Conservation (phyloP, 495 filamentous ascomycete species). For the Hypomontagnella submonticulosa region DNA sequence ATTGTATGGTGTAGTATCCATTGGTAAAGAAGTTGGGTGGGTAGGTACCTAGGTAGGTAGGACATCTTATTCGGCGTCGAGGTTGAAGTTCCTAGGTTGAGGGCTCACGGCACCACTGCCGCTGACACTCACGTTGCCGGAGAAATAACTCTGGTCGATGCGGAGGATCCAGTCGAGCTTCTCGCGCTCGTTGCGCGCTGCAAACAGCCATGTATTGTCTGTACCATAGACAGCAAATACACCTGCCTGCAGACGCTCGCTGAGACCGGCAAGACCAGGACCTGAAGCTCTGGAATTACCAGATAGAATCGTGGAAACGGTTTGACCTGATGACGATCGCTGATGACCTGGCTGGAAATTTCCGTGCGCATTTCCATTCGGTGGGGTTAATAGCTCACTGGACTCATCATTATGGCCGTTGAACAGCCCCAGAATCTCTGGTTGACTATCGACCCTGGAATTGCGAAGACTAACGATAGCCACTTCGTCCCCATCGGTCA, state of each 20-base stretch:
- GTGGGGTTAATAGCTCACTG: constrained; percentile 27
- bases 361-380: constrained; percentile 23
- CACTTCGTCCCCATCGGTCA: constrained; percentile 87
- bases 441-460: constrained; percentile 85
- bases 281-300: constrained; percentile 42
- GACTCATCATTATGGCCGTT: constrained; percentile 54
- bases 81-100: constrained; percentile 36
- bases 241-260: constrained; percentile 68
- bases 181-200: constrained; percentile 83
- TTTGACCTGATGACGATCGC: constrained; percentile 44
- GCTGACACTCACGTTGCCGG: constrained; percentile 44
- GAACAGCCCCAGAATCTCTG: constrained; percentile 83
- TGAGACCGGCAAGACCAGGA: constrained; percentile 54
- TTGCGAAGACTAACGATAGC: constrained; percentile 87
- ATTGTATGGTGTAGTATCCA: too few relatives aligned
- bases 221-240: constrained; percentile 95
- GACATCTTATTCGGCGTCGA: constrained; percentile 27
- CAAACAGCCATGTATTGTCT: constrained; percentile 94
- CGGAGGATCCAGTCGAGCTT: constrained; percentile 95
- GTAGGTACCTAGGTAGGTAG: constrained; percentile 7
- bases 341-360: constrained; percentile 48
- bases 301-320: constrained; percentile 50
- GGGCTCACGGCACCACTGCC: constrained; percentile 49
- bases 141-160: constrained; percentile 68
- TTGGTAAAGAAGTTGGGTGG: too few relatives aligned